These are phyloP conservation scores for Mollisiaceae sp. DNA, from an alignment of 2,329 filamentous ascomycete genomes.

Conservation along the genomic window DNA sequence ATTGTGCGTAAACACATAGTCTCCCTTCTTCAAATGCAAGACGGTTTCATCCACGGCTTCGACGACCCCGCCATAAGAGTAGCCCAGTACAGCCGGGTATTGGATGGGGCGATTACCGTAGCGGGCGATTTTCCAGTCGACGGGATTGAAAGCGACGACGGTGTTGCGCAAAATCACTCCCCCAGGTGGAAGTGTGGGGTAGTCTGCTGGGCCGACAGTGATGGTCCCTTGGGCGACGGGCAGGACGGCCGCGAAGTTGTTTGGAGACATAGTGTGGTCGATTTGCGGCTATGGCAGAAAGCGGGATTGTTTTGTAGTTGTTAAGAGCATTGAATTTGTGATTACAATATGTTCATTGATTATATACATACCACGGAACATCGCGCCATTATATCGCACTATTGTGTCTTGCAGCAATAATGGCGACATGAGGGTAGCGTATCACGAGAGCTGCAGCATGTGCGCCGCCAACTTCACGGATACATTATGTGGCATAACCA, in stretches of 20 bases:
- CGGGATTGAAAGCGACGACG: slow-evolving; percentile 9
- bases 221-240: slow-evolving; percentile 13
- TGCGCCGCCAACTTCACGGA: slow-evolving; percentile 9
- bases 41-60: slow-evolving; percentile 10
- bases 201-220: slow-evolving; percentile 9
- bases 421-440: slow-evolving; percentile 9
- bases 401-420: slow-evolving; percentile 12
- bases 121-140: slow-evolving; percentile 12
- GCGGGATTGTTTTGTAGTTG: not conserved
- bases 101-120: slow-evolving; percentile 8
- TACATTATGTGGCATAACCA: slow-evolving; percentile 7
- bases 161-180: slow-evolving; percentile 13
- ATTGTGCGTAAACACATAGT: slow-evolving; percentile 12
- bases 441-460: slow-evolving; percentile 10
- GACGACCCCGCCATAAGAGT: slow-evolving; percentile 11
- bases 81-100: slow-evolving; percentile 13
- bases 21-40: slow-evolving; percentile 8
- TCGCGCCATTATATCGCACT: slow-evolving; percentile 10
- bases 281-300: slow-evolving; percentile 7
- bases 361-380: slow-evolving; percentile 9
- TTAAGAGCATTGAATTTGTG: slow-evolving; percentile 11
- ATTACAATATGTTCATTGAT: slow-evolving; percentile 2
- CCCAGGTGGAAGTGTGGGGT: slow-evolving; percentile 9
- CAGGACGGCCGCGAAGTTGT: slow-evolving; percentile 12
- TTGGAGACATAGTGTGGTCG: slow-evolving; percentile 11